Evolutionary conservation across 345 rosid species (phyloP), one percentile per base, ranked within the genome.

Genomic region (Angophora floribunda): DNA sequence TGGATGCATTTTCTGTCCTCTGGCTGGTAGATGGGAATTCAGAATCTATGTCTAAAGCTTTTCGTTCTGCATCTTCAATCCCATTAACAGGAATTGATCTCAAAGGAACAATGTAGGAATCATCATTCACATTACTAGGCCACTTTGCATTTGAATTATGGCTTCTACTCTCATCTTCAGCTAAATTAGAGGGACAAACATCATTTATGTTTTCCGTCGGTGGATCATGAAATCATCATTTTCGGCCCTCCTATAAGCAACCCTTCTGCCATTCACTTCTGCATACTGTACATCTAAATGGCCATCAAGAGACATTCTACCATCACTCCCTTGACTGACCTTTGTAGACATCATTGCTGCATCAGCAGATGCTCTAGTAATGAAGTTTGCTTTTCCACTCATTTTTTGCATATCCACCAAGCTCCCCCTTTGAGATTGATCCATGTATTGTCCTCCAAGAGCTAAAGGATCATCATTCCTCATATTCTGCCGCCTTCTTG

Each of bases 41-140:
- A 63, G 95, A 93, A 87, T 94, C 94, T 51, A 95, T 91, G 88
- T 94, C 94, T 87, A 96, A 88, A 80, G 93, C 93, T 89, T 90
- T 94, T 87, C 95, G 91, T 32, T 90, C 93, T 59, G 85, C 91
- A 45, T 90, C 85, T 90, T 92, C 94, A 89, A 86, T 88, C 92
- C 91, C 93, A 92, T 92, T 92, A 45, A 36, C 86, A 11, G 91
- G 90, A 32, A 85, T 57, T 89, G 96, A 93, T 87, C 96, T 91
- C 79, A 90, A 88, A 10, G 97, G 90, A 91, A 96, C 96, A n/a
- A 98, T 92, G 90, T 94, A 95, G 91, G 99, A 97, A 91, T 95
- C 98, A 91, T 95, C 98, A 89, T 91, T 90, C 91, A 93, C 92
- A 91, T 92, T 92, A 63, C 89, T 61, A 13, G 96, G 92, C 88